Conservation (phyloP, 2,329 filamentous ascomycete species). For the Colletotrichum limetticola region DNA sequence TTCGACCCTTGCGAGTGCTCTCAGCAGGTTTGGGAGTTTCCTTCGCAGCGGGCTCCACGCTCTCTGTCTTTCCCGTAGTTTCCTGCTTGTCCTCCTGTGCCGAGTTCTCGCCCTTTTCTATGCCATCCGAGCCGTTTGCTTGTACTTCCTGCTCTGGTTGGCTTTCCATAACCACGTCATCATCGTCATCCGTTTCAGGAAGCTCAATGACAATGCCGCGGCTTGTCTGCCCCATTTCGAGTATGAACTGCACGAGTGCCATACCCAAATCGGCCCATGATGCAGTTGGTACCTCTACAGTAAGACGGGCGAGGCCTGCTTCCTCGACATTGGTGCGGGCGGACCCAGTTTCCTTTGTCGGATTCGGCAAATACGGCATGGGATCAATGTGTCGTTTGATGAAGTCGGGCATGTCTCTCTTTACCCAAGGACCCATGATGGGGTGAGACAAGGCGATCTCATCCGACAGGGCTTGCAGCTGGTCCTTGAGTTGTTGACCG, state of each 20-base stretch:
- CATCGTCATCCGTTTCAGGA: conserved; percentile 48
- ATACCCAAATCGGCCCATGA: conserved; percentile 58
- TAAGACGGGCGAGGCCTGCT: conserved; percentile 36
- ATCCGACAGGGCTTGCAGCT: conserved; percentile 65
- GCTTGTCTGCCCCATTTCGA: conserved; percentile 47
- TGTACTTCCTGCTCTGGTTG: conserved; percentile 23
- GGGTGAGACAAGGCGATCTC: conserved; percentile 69
- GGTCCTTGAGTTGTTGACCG: conserved; percentile 69
- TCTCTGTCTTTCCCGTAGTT: conserved; percentile 20
- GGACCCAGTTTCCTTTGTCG: conserved; percentile 51
- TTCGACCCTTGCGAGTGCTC: conserved; percentile 48
- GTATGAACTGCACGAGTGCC: conserved; percentile 49
- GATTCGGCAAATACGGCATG: conserved; percentile 69
- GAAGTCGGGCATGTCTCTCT: conserved; percentile 60
- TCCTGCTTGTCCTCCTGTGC: conserved; percentile 40
- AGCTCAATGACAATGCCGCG: conserved; percentile 48
- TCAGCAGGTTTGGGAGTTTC: conserved; percentile 39
- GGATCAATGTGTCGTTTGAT: conserved; percentile 69
- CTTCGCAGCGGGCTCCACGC: neutral
- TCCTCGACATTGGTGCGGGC: conserved; percentile 26
- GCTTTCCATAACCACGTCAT: conserved; percentile 44
- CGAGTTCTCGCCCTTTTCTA: conserved; percentile 52
- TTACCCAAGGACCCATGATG: conserved; percentile 66
- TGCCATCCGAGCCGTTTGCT: conserved; percentile 9
- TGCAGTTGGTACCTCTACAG: conserved; percentile 43